Percentiles rank a stretch among this genome's conserved stretches.
Conservation (phyloP, 2,329 filamentous ascomycete genomes). For the Claviceps maximensis region DNA sequence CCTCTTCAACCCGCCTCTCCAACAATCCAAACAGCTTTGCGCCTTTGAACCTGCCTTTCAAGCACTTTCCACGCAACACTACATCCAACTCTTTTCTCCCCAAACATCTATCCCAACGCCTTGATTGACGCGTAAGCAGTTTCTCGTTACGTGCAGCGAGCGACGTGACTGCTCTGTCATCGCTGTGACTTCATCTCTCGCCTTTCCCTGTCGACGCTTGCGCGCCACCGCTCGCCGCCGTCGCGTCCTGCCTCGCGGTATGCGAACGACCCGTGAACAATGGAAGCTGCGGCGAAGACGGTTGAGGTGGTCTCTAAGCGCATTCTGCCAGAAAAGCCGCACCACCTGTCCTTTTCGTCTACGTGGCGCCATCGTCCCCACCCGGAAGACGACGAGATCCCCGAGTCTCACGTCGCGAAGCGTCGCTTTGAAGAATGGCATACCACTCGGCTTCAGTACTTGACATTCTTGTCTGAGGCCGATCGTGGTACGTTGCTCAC, state of each 20-base stretch:
- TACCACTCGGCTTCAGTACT: constrained; percentile 39
- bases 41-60: neutral
- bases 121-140: neutral
- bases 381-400: constrained; percentile 24
- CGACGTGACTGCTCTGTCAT: constrained; percentile 1
- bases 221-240: constrained; percentile 2
- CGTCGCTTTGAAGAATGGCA: constrained; percentile 35
- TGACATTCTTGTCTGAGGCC: constrained; percentile 42
- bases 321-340: constrained; percentile 37
- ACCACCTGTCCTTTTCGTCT: constrained; percentile 37
- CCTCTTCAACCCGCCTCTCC: too few relatives aligned
- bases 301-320: constrained; percentile 39
- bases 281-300: constrained; percentile 47
- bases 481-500: constrained; percentile 45
- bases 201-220: neutral
- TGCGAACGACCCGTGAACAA: constrained; percentile 29
- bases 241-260: constrained; percentile 17
- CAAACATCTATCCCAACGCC: too few relatives aligned
- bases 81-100: too few relatives aligned
- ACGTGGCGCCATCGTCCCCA: constrained; percentile 33
- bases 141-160: neutral
- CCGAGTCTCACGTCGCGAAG: constrained; percentile 1
- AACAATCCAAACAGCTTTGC: neutral
- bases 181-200: neutral
- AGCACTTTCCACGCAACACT: neutral